Evolutionary conservation across 805 yeast genomes (phyloP).

Genomic region (Lipomyces orientalis): DNA sequence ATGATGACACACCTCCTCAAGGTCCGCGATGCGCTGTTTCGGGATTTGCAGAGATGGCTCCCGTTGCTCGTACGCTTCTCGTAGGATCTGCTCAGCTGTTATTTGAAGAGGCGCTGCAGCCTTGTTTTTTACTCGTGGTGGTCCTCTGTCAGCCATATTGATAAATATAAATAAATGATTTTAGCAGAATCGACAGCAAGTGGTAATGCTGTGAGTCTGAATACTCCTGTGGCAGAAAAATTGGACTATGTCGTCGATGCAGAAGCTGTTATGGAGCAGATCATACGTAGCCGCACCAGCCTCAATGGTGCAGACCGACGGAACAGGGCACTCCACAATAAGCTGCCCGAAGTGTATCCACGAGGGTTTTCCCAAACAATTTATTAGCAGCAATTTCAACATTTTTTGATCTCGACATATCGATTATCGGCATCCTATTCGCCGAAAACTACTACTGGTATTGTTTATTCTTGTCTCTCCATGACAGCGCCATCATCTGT

Average conservation of each 20-base stretch:
- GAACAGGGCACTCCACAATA: not conserved
- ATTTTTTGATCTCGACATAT: not conserved
- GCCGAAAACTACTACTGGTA: not conserved
- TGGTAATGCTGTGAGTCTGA: not conserved
- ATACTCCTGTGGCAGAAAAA: too few relatives aligned
- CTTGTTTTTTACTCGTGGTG: conserved; percentile 48
- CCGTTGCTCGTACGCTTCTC: conserved; percentile 62
- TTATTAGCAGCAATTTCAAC: not conserved
- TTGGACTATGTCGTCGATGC: too few relatives aligned
- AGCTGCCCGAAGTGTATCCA: not conserved
- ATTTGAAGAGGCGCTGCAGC: conserved; percentile 60
- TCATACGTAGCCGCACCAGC: not conserved
- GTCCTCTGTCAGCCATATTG: conserved; percentile 37
- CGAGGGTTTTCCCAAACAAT: not conserved
- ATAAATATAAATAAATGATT: not conserved
- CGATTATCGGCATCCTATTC: not conserved
- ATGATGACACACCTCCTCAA: conserved; percentile 60
- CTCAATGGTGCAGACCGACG: not conserved
- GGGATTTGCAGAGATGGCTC: conserved; percentile 52
- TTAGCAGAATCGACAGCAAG: not conserved
- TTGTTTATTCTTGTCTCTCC: not conserved
- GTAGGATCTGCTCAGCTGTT: conserved; percentile 66
- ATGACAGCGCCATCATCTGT: not conserved
- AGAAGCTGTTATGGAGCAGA: not conserved
- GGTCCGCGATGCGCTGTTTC: conserved; percentile 61